Conservation (phyloP, 768 basidiomycete genomes). For the Mycena rebaudengoi region DNA sequence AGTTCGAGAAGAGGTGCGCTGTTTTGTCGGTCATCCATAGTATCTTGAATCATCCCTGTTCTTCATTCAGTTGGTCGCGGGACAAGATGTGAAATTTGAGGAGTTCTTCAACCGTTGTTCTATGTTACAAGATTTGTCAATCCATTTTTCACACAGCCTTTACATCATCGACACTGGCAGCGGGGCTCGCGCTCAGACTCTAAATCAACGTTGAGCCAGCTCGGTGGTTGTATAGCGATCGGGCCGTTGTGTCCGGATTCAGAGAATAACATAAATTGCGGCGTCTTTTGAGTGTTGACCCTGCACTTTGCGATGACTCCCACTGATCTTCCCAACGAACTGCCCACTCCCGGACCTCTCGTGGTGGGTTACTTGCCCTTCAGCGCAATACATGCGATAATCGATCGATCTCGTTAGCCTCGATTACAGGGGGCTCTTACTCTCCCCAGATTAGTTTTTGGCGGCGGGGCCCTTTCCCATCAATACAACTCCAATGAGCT, state of each 20-base stretch:
- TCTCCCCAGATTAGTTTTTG: constrained; percentile 67
- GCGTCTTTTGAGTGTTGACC: neutral
- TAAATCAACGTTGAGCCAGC: too few relatives aligned
- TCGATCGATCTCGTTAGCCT: constrained; percentile 31
- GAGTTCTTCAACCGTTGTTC: constrained; percentile 22
- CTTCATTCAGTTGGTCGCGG: constrained; percentile 69
- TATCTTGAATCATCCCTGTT: constrained; percentile 15
- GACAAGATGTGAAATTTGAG: constrained; percentile 65
- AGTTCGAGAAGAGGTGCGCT: constrained; percentile 76
- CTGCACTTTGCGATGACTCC: constrained; percentile 17
- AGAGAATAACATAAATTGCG: constrained; percentile 4
- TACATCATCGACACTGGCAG: constrained; percentile 3
- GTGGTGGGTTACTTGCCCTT: constrained; percentile 48
- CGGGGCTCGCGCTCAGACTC: constrained; percentile 19
- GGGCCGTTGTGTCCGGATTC: too few relatives aligned
- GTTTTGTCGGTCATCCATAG: neutral
- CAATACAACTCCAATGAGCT: constrained; percentile 72
- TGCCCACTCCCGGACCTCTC: constrained; percentile 46
- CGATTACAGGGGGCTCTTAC: constrained; percentile 43
- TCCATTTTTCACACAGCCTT: neutral
- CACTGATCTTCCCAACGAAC: constrained; percentile 40
- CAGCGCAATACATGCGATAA: neutral
- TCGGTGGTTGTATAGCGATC: too few relatives aligned
- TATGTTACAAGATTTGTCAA: constrained; percentile 9
- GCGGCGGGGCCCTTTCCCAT: constrained; percentile 74